Evolutionary conservation across 352 stramenopile genomes (phyloP), one percentile per base, ranked within the genome.

Genomic region (Globisporangium recalcitrans): DNA sequence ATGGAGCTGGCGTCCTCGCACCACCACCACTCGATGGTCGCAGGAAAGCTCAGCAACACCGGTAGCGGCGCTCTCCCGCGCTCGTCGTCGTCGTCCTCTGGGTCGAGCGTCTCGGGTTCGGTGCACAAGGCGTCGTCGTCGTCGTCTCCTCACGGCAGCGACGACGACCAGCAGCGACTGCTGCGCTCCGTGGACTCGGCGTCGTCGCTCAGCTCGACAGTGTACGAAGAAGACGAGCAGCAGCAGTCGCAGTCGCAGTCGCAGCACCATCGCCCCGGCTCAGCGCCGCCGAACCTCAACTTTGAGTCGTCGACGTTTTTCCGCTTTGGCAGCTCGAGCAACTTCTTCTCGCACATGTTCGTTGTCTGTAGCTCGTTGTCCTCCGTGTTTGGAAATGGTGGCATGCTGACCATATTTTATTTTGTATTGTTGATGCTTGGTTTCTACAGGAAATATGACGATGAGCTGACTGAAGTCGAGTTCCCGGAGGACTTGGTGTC

Each of bases 251-350:
- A 8, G 29, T 5, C 13, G 27, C 27, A 31, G 5, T n/a, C 19
- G 36, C 54, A 58, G 16, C 48, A 46, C 26, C 59, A 64, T 14
- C 64, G 64, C 22, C 64, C 64, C 1, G 59, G 64, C 22, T 66
- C 64, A 13, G 59, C 31, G 32, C 68, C 56, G 36, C 57, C 57
- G 58, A 63, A 64, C 36, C 48, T 82, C 14, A 62, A 57, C 65
- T 85, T 85, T 29, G 76, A 85, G 24, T 63, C 68, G 29, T 73
- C 75, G 10, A 65, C 64, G n/a, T 71, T 84, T 19, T 87, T 87
- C 52, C 8, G 49, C 51, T 84, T 84, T 55, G 71, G 71, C 13
- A 71, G 66, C 44, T 62, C 74, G 11, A 71, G 56, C 34, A 71
- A 82, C 54, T 82, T 84, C 56, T 84, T 86, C 48, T 67, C 67